Conservation (phyloP, 139 green algal species). For the Coccomyxa sp. region DNA sequence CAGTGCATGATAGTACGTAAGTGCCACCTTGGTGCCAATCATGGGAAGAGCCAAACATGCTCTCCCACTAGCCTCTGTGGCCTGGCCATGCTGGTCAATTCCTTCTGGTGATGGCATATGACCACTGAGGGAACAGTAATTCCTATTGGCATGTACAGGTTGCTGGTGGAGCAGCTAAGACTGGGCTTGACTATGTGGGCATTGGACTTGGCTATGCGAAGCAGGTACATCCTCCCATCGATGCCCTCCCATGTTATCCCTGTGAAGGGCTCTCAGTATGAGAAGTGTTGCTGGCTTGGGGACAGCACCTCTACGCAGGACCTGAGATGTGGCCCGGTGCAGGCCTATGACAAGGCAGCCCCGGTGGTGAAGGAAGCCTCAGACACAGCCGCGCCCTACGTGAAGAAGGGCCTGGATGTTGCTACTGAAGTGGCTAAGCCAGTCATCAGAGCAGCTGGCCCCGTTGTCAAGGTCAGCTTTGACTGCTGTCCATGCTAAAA, state of each 20-base stretch:
- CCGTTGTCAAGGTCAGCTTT: constrained; percentile 35
- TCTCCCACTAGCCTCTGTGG: no score
- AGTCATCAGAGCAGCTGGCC: constrained; percentile 42
- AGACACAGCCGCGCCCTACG: constrained; percentile 37
- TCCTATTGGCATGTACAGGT: constrained; percentile 5
- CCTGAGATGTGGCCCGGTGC: background rate
- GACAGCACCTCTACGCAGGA: background rate
- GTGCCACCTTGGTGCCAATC: no score
- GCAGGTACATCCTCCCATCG: constrained; percentile 11
- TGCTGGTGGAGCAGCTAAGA: constrained; percentile 22
- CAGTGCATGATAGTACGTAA: background rate
- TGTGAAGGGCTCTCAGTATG: background rate
- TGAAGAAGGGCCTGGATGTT: constrained; percentile 31
- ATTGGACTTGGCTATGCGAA: constrained; percentile 18
- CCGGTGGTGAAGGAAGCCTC: constrained; percentile 55
- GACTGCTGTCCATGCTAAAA: background rate
- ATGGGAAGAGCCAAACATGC: no score
- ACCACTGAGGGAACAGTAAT: no score
- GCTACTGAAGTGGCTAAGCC: constrained; percentile 37
- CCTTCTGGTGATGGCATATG: no score
- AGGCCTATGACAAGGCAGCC: constrained; percentile 53
- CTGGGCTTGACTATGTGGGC: constrained; percentile 21
- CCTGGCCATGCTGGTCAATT: no score
- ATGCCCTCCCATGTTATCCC: background rate
- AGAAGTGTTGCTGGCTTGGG: background rate